These are phyloP conservation scores for Scalesia atractyloides DNA, from an alignment of 129 eudicot species.

Conservation along the genomic window DNA sequence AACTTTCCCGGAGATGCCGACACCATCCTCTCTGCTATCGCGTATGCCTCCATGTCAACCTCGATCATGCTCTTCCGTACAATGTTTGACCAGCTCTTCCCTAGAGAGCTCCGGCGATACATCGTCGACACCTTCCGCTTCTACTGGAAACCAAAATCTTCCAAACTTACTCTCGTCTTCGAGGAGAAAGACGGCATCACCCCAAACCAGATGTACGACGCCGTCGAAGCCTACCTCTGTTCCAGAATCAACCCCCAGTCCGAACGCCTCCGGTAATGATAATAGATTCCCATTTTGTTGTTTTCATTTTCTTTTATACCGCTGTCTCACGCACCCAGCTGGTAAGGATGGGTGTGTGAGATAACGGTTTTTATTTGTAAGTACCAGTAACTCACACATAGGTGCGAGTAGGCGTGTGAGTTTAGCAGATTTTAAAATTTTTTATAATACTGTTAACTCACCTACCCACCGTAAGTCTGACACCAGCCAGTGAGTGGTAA, in stretches of 20 bases:
- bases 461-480: too few relatives aligned
- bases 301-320: too few relatives aligned
- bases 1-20: slow-evolving; percentile 41
- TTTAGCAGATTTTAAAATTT: too few relatives aligned
- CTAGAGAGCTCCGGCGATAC: slow-evolving; percentile 41
- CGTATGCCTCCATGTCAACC: slow-evolving; percentile 33
- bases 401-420: too few relatives aligned
- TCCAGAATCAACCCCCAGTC: slow-evolving; percentile 52
- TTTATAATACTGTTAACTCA: too few relatives aligned
- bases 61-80: slow-evolving; percentile 69
- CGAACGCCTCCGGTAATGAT: slow-evolving; percentile 29
- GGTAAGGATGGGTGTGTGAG: too few relatives aligned
- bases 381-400: too few relatives aligned
- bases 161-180: slow-evolving; percentile 50
- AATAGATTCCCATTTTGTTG: too few relatives aligned
- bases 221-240: slow-evolving; percentile 66
- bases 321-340: too few relatives aligned
- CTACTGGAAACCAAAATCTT: slow-evolving; percentile 42
- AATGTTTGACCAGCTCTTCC: slow-evolving; percentile 63
- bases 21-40: slow-evolving; percentile 47
- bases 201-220: slow-evolving; percentile 59
- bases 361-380: too few relatives aligned
- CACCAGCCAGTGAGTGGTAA: too few relatives aligned
- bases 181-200: slow-evolving; percentile 59
- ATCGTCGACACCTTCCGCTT: slow-evolving; percentile 33